Conservation (phyloP, 345 rosid species). For the Sonneratia caseolaris region DNA sequence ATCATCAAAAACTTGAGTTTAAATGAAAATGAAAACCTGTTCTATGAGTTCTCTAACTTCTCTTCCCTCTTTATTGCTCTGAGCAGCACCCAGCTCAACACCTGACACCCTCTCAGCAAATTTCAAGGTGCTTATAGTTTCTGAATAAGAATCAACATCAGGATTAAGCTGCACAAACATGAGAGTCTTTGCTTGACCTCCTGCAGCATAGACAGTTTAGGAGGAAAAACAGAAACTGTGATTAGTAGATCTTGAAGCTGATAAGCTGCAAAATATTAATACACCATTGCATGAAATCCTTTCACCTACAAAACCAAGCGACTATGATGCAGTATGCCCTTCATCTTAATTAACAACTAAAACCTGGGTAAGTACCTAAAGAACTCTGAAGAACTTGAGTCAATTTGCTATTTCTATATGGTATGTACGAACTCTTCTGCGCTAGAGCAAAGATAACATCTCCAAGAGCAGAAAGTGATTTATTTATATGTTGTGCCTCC, state of each 20-base stretch:
- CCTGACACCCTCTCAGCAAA: conserved; percentile 98
- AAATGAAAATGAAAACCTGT: conserved; percentile 37
- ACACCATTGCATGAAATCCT: background rate
- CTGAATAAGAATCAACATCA: conserved; percentile 80
- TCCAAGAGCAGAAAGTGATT: conserved; percentile 88
- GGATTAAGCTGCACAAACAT: conserved; percentile 98
- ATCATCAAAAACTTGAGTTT: background rate
- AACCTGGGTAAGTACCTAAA: conserved; percentile 38
- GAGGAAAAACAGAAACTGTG: background rate
- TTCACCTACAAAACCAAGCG: background rate
- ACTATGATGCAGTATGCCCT: background rate
- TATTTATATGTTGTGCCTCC: conserved; percentile 97
- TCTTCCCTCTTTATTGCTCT: conserved; percentile 81
- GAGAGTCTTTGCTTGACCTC: conserved; percentile 96
- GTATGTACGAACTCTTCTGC: conserved; percentile 80
- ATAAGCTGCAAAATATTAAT: background rate
- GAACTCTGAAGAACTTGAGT: conserved; percentile 99
- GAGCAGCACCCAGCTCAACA: conserved; percentile 91
- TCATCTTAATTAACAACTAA: background rate
- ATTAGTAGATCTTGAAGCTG: background rate
- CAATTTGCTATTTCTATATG: conserved; percentile 90
- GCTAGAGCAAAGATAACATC: conserved; percentile 90
- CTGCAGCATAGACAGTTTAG: conserved; percentile 25
- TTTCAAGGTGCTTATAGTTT: conserved; percentile 83
- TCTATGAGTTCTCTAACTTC: conserved; percentile 86